Evolutionary conservation across 2,329 filamentous ascomycete species (phyloP).

Genomic region (Leptographium wingfieldii): DNA sequence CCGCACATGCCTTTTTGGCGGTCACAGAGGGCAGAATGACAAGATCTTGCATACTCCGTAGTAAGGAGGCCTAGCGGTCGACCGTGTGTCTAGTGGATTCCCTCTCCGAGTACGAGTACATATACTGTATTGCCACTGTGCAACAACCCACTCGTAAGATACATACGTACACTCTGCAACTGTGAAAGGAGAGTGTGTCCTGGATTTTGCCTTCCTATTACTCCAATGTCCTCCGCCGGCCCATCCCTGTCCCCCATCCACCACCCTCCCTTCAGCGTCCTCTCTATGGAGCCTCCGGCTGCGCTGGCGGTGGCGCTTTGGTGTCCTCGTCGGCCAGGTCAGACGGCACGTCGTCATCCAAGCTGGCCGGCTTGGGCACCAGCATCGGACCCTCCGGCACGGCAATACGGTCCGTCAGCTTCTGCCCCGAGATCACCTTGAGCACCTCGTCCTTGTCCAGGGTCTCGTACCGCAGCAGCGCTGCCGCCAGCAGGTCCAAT

Average conservation of each 20-base stretch:
- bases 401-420: slow-evolving; percentile 56
- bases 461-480: slow-evolving; percentile 89
- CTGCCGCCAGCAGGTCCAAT: slow-evolving; percentile 76
- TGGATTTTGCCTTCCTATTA: not conserved
- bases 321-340: slow-evolving; percentile 8
- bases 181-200: not conserved
- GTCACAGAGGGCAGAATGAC: too few species aligned
- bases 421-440: slow-evolving; percentile 78
- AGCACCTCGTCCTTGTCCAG: slow-evolving; percentile 80
- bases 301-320: slow-evolving; percentile 10
- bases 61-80: too few species aligned
- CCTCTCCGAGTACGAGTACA: too few species aligned
- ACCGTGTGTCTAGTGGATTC: too few species aligned
- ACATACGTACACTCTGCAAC: not conserved
- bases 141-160: not conserved
- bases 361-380: slow-evolving; percentile 34
- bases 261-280: not conserved
- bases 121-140: too few species aligned
- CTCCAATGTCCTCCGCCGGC: not conserved
- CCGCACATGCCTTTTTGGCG: too few species aligned
- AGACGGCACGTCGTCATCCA: slow-evolving; percentile 7
- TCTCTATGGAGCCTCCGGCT: slow-evolving; percentile 7
- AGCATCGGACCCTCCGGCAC: slow-evolving; percentile 51
- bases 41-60: too few species aligned
- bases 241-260: not conserved